These are phyloP conservation scores for Pythium guiyangense DNA, from an alignment of 352 stramenopile species.

Conservation along the genomic window DNA sequence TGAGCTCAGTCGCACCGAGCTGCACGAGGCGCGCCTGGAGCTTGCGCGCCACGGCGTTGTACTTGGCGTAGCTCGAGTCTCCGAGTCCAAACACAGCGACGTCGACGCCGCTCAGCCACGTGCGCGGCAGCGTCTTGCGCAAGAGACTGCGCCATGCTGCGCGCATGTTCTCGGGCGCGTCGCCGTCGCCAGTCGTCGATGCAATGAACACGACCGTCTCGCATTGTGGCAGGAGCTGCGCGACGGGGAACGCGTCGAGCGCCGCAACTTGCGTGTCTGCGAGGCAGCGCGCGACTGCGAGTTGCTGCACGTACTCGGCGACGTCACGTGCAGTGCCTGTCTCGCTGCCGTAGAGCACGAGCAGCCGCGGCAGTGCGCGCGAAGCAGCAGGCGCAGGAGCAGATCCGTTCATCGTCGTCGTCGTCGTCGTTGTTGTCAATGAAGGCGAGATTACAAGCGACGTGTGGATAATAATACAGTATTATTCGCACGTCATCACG, in stretches of 20 bases:
- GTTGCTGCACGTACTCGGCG: conserved; percentile 67
- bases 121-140: conserved; percentile 64
- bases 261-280: conserved; percentile 39
- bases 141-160: conserved; percentile 83
- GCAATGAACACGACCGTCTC: conserved; percentile 86
- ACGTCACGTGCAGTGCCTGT: conserved; percentile 88
- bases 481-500: too few relatives aligned
- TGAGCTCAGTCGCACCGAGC: conserved; percentile 71
- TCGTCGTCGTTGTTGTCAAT: too few relatives aligned
- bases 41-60: conserved; percentile 85
- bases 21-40: conserved; percentile 84
- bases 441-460: too few relatives aligned
- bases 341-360: conserved; percentile 90
- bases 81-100: conserved; percentile 91
- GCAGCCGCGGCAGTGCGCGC: conserved; percentile 28
- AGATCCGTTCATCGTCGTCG: too few relatives aligned
- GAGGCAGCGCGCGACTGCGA: conserved; percentile 56
- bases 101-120: conserved; percentile 64
- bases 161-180: conserved; percentile 90
- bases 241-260: conserved; percentile 70
- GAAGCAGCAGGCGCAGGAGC: too few relatives aligned
- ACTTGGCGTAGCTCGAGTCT: conserved; percentile 92
- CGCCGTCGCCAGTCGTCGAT: conserved; percentile 90
- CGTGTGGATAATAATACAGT: too few relatives aligned
- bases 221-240: conserved; percentile 42